Evolutionary conservation across 2,329 filamentous ascomycete species (phyloP).

Genomic region (Sporothrix variecibatus): DNA sequence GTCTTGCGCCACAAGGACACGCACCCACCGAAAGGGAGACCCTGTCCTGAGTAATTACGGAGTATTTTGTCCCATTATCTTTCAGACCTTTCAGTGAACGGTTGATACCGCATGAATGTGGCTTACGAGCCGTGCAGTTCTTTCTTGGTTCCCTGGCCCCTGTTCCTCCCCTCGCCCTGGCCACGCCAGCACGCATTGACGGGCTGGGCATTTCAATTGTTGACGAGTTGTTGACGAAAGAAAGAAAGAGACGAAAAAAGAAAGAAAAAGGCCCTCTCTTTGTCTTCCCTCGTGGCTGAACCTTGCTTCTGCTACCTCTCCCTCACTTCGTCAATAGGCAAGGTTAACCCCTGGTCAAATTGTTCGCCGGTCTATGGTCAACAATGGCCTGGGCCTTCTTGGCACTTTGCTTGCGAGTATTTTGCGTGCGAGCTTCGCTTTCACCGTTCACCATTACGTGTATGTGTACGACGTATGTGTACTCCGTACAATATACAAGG

Average conservation of each 20-base stretch:
- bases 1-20: neutral
- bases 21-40: neutral
- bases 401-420: neutral
- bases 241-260: neutral
- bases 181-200: neutral
- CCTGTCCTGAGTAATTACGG: neutral
- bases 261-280: neutral
- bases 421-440: neutral
- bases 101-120: neutral
- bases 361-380: neutral
- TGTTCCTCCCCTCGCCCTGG: neutral
- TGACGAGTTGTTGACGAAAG: constrained; percentile 1
- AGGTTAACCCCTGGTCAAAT: neutral
- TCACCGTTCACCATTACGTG: no score
- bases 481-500: no score
- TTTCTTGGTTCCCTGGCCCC: neutral
- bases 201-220: neutral
- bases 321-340: neutral
- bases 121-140: neutral
- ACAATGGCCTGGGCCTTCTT: neutral
- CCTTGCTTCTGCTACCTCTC: neutral
- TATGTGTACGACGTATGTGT: no score
- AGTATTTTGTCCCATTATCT: neutral
- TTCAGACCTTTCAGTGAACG: neutral
- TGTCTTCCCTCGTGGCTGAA: constrained; percentile 5